Conservation (phyloP, 1,139 yeast genomes). For the Yamadazyma dushanensis region DNA sequence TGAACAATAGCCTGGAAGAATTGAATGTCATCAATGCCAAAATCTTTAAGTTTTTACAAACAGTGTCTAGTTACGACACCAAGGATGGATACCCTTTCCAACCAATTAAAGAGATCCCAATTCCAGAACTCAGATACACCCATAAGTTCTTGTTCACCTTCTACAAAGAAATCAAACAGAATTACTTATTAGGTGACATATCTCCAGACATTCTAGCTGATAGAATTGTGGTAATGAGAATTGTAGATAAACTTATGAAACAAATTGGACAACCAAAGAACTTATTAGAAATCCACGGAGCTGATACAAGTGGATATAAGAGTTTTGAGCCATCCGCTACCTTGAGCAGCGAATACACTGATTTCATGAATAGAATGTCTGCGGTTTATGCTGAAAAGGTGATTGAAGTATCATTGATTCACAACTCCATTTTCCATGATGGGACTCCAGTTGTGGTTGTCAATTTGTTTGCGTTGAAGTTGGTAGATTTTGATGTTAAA, state of each 20-base stretch:
- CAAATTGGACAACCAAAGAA: constrained; percentile 43
- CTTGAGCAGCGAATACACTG: constrained; percentile 50
- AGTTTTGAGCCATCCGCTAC: constrained; percentile 44
- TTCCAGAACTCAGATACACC: constrained; percentile 54
- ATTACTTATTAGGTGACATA: constrained; percentile 24
- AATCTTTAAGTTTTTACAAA: constrained; percentile 47
- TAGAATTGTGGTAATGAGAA: constrained; percentile 25
- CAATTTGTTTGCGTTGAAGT: constrained; percentile 43
- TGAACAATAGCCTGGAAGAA: constrained; percentile 42
- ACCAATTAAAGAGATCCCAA: constrained; percentile 26
- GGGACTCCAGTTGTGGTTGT: constrained; percentile 72
- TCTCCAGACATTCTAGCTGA: constrained; percentile 10
- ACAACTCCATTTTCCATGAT: constrained; percentile 66
- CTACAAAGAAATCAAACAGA: constrained; percentile 53
- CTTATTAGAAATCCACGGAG: constrained; percentile 45
- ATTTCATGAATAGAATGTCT: constrained; percentile 72
- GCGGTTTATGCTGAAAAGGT: constrained; percentile 50
- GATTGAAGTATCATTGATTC: constrained; percentile 49
- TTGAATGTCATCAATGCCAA: constrained; percentile 44
- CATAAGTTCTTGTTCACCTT: constrained; percentile 68
- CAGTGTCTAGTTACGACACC: constrained; percentile 18
- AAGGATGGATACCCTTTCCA: constrained; percentile 30
- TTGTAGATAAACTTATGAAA: constrained; percentile 30
- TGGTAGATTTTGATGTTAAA: constrained; percentile 52
- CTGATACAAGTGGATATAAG: constrained; percentile 28